These are phyloP conservation scores for Corchorus capsularis DNA, from an alignment of 345 rosid genomes.

Conservation along the genomic window DNA sequence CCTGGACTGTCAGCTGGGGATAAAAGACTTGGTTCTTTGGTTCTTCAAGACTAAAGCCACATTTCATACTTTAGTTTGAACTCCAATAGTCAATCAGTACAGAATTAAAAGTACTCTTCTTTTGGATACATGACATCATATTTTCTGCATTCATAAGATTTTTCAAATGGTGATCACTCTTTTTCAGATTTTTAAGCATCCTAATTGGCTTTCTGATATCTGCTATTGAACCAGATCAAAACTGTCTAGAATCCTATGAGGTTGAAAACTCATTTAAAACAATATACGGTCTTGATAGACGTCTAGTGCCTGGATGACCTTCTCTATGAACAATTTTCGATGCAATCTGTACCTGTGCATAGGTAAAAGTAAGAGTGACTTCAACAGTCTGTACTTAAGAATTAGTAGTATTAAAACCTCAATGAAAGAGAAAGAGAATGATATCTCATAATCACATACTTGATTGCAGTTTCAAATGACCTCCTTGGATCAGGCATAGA, in stretches of 20 bases:
- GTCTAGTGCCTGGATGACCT: slow-evolving; percentile 68
- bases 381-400: not conserved
- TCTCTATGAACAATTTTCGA: slow-evolving; percentile 70
- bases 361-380: not conserved
- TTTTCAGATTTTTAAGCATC: not conserved
- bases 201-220: not conserved
- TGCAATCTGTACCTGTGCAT: slow-evolving; percentile 71
- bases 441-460: slow-evolving; percentile 33
- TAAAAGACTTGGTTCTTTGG: no score
- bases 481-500: slow-evolving; percentile 56
- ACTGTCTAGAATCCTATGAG: slow-evolving; percentile 10
- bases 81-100: no score
- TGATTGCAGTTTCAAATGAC: slow-evolving; percentile 63
- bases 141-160: slow-evolving; percentile 1
- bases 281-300: slow-evolving; percentile 75
- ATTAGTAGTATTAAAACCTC: not conserved
- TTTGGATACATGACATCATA: not conserved
- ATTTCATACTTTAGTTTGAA: no score
- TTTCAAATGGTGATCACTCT: not conserved
- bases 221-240: slow-evolving; percentile 22
- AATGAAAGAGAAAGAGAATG: not conserved
- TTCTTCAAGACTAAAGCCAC: no score
- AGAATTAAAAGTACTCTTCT: not conserved
- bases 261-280: slow-evolving; percentile 32
- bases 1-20: no score